Percentiles rank a stretch among this genome's conserved stretches.
These are phyloP conservation scores for Nakazawaea wickerhamii DNA, from an alignment of 805 yeast species.

Conservation along the genomic window DNA sequence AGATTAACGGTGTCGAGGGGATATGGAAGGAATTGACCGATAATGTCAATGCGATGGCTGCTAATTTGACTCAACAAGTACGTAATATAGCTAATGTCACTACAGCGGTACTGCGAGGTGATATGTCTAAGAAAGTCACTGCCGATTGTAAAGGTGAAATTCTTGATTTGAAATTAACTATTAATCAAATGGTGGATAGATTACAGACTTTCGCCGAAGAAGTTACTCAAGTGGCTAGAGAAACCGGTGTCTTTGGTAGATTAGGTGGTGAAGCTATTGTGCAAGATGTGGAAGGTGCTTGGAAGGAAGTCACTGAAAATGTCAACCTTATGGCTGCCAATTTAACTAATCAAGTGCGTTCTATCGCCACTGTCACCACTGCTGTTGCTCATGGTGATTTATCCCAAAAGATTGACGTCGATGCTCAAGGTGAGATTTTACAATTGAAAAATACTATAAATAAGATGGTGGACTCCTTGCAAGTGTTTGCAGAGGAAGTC, in stretches of 20 bases:
- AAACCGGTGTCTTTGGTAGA: constrained; percentile 79
- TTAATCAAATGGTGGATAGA: constrained; percentile 86
- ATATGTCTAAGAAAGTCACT: constrained; percentile 72
- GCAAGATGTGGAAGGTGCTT: constrained; percentile 80
- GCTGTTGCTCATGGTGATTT: constrained; percentile 91
- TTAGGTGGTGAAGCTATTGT: constrained; percentile 87
- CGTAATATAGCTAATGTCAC: constrained; percentile 84
- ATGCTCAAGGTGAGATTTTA: constrained; percentile 85
- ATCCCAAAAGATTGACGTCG: constrained; percentile 79
- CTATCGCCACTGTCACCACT: constrained; percentile 85
- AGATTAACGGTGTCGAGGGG: constrained; percentile 73
- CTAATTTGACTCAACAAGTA: constrained; percentile 81
- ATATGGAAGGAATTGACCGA: constrained; percentile 86
- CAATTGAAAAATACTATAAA: constrained; percentile 83
- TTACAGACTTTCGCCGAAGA: constrained; percentile 76
- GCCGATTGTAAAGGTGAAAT: constrained; percentile 84
- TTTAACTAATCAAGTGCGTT: constrained; percentile 81
- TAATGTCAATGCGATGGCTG: constrained; percentile 86
- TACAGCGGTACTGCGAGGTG: constrained; percentile 84
- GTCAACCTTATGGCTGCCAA: constrained; percentile 87
- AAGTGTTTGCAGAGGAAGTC: constrained; percentile 83
- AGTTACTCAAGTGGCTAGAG: constrained; percentile 83
- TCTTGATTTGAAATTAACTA: constrained; percentile 72
- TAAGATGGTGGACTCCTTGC: constrained; percentile 89
- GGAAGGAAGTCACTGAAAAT: constrained; percentile 87